Base-by-base conservation (phyloP, 1,284 basidiomycete species). In the Moesziomyces sp. region DNA sequence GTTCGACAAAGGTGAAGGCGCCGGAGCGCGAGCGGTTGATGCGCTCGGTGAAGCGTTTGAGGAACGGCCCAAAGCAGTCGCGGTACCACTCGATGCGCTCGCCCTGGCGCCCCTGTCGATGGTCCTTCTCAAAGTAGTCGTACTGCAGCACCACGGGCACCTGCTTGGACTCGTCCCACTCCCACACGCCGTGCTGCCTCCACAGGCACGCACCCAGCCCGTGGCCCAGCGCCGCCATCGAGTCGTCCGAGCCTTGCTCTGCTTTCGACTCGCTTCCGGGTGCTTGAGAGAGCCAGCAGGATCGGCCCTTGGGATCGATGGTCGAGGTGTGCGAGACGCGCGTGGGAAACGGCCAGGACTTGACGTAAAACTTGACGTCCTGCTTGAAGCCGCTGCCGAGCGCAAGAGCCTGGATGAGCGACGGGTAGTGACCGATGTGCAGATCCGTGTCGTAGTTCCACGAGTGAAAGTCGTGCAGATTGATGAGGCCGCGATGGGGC, bases 181-280 rank as follows among this genome's bases (percentile, higher is more conserved):
- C 89, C 96, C 96, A 99, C 0, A 97, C 93, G 14, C 92, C 93
- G 76, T 97, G 94, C 85, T 91, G 88, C 77, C 92, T 90, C 94
- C 94, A 97, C 0, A 94, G 78, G 80, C 94, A 97, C 11, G 52
- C 46, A 0, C 74, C 76, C 1, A 54, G 35, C 8, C 55, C 58
- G 8, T 3, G 30, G 5, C 14, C 46, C 4, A 35, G 24, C n/a
- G 11, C 19, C 5, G 16, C 9, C 6, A 11, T 4, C 10, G 18
- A n/a, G 11, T 40, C 57, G 3, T 24, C 18, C 9, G 40, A 9
- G 91, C 88, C 49, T 92, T 92, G 19, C 8, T 5, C 38, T 43
- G 13, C 23, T 24, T 1, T 55, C n/a, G 13, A 46, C 44, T 33
- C 30, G 30, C 13, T 33, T 2, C 13, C 10, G 13, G 30, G n/a